phyloP scores from a whole-genome alignment of 495 filamentous ascomycete species.

The Astrothelium macrocarpum region DNA sequence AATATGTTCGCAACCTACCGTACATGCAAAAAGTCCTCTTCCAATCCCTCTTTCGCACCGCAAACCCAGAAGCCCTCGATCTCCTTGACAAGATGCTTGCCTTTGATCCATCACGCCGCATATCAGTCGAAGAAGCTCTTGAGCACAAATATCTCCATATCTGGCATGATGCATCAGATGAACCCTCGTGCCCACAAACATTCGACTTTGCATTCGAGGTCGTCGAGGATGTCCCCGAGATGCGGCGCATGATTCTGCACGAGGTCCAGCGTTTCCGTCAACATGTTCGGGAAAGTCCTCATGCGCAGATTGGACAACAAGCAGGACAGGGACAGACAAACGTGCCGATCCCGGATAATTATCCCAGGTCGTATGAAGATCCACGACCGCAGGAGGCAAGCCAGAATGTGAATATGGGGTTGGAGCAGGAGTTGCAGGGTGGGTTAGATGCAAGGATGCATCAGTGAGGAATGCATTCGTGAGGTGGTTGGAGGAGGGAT shows the following conservation, averaged over 20 bases:
- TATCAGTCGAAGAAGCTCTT: conserved; percentile 85
- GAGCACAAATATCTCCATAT: conserved; percentile 94
- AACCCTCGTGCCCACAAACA: conserved; percentile 81
- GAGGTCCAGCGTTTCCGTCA: conserved; percentile 79
- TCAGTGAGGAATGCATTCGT: background rate
- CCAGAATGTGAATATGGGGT: conserved; percentile 43
- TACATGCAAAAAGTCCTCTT: conserved; percentile 92
- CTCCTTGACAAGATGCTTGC: conserved; percentile 93
- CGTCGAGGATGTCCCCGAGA: conserved; percentile 81
- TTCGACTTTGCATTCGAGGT: conserved; percentile 99
- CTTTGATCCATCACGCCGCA: conserved; percentile 85
- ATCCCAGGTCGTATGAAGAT: conserved; percentile 71
- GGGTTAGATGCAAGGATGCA: conserved; percentile 55
- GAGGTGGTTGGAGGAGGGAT: background rate
- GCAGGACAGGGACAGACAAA: conserved; percentile 39
- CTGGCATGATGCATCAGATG: conserved; percentile 96
- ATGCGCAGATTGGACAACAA: conserved; percentile 40
- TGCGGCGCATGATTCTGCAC: conserved; percentile 94
- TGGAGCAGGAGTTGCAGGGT: conserved; percentile 80
- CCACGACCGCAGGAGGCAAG: conserved; percentile 75
- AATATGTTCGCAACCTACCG: conserved; percentile 95
- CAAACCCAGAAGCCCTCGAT: conserved; percentile 92
- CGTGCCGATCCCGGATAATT: conserved; percentile 64
- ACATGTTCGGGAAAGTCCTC: conserved; percentile 52
- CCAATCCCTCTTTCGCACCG: conserved; percentile 78